Conservation (phyloP, 2,329 filamentous ascomycete species). For the Penicillium verrucosum region DNA sequence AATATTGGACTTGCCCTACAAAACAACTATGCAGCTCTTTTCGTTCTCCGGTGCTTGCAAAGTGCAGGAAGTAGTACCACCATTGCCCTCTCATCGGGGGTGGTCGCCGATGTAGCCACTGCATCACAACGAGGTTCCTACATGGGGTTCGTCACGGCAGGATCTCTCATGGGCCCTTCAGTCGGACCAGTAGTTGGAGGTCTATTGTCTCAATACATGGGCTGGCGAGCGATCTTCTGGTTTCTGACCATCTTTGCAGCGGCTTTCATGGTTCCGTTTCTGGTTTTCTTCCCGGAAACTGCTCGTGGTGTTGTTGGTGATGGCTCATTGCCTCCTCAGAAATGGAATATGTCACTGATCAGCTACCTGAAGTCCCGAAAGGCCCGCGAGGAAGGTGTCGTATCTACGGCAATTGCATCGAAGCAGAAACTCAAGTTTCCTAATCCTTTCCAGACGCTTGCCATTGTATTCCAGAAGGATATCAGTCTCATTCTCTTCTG, state of each 20-base stretch:
- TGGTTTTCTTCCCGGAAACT: slow-evolving; percentile 40
- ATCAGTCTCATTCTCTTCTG: slow-evolving; percentile 37
- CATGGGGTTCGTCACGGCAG: slow-evolving; percentile 39
- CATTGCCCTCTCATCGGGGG: slow-evolving; percentile 40
- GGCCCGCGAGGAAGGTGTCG: slow-evolving; percentile 10
- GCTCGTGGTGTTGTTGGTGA: slow-evolving; percentile 39
- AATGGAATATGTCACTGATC: slow-evolving; percentile 38
- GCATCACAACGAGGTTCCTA: slow-evolving; percentile 40
- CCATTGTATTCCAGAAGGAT: slow-evolving; percentile 35
- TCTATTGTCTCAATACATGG: slow-evolving; percentile 35
- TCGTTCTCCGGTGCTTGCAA: slow-evolving; percentile 41
- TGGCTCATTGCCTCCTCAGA: slow-evolving; percentile 35
- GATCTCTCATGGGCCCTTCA: slow-evolving; percentile 33
- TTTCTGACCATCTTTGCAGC: slow-evolving; percentile 49
- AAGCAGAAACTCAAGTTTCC: slow-evolving; percentile 30
- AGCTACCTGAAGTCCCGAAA: slow-evolving; percentile 29
- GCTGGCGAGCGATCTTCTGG: slow-evolving; percentile 46
- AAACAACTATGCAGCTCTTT: slow-evolving; percentile 36
- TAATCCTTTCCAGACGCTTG: slow-evolving; percentile 40
- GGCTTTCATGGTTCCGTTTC: slow-evolving; percentile 35
- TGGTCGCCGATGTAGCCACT: slow-evolving; percentile 41
- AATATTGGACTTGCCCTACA: slow-evolving; percentile 43
- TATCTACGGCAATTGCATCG: slow-evolving; percentile 2
- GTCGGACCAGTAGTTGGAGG: slow-evolving; percentile 39
- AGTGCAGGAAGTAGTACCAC: slow-evolving; percentile 43